Percentiles rank a stretch among this genome's conserved stretches.
These are phyloP conservation scores for Scheffersomyces amazonensis DNA, from an alignment of 805 yeast genomes.

Conservation along the genomic window DNA sequence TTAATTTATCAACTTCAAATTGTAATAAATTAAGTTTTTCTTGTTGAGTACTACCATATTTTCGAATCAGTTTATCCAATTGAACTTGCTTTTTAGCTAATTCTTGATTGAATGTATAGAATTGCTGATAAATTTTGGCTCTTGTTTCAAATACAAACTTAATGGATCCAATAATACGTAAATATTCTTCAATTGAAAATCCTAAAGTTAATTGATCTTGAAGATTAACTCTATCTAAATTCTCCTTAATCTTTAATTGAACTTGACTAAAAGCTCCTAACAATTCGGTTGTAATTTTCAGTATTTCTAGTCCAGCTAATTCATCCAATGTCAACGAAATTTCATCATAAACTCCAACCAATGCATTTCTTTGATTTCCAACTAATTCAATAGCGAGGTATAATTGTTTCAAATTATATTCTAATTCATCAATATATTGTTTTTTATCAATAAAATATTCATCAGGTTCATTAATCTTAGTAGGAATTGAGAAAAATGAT, in stretches of 20 bases:
- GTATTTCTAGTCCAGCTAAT: conserved; percentile 72
- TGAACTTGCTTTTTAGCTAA: conserved; percentile 45
- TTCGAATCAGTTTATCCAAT: conserved; percentile 41
- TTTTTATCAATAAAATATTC: conserved; percentile 71
- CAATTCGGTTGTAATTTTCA: conserved; percentile 59
- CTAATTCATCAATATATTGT: conserved; percentile 66
- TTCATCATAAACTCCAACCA: conserved; percentile 69
- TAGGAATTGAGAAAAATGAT: conserved; percentile 65
- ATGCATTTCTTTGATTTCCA: conserved; percentile 71
- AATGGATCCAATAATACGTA: conserved; percentile 72
- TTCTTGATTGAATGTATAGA: conserved; percentile 42
- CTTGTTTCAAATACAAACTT: conserved; percentile 74
- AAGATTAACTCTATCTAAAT: conserved; percentile 71
- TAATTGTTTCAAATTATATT: conserved; percentile 66
- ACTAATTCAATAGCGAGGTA: conserved; percentile 71
- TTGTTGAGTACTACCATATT: conserved; percentile 44
- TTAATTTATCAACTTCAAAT: conserved; percentile 56
- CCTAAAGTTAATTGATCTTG: conserved; percentile 88
- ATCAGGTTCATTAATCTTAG: conserved; percentile 74
- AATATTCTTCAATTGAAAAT: conserved; percentile 82
- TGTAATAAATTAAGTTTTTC: conserved; percentile 61
- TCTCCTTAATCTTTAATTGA: conserved; percentile 67
- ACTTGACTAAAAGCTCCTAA: conserved; percentile 69
- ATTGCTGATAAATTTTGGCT: conserved; percentile 47
- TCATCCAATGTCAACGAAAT: conserved; percentile 50